These are phyloP conservation scores for Acanthamoeba divionensis DNA, from an alignment of 208 protist genomes.

Conservation along the genomic window DNA sequence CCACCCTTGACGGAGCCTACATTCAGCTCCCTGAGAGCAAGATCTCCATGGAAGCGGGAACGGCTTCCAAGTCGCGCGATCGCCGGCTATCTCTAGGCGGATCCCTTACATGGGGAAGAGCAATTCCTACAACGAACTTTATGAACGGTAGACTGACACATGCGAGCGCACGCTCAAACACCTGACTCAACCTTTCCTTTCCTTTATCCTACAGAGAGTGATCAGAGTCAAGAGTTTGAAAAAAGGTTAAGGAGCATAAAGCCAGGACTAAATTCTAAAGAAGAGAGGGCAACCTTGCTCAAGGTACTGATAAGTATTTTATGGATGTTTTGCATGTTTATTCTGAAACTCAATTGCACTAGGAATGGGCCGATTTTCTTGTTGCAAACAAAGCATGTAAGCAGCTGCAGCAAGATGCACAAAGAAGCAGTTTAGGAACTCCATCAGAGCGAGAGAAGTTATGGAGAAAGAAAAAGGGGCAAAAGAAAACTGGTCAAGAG, in stretches of 20 bases:
- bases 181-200: too few relatives aligned
- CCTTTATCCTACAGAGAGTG: not conserved
- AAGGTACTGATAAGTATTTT: not conserved
- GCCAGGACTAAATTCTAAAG: not conserved
- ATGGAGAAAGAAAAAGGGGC: too few relatives aligned
- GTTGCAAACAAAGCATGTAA: not conserved
- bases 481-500: too few relatives aligned
- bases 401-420: not conserved
- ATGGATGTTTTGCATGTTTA: too few relatives aligned
- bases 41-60: not conserved
- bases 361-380: slow-evolving; percentile 18
- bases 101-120: not conserved
- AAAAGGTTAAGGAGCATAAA: not conserved
- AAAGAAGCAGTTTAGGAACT: too few relatives aligned
- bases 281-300: not conserved
- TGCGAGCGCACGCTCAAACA: not conserved
- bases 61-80: not conserved
- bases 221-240: not conserved
- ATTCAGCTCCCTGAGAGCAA: too few relatives aligned
- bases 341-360: not conserved
- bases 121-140: not conserved
- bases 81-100: not conserved
- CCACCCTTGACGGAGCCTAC: too few relatives aligned
- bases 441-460: too few relatives aligned
- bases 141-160: not conserved